Evolutionary conservation across 495 filamentous ascomycete genomes (phyloP).

Genomic region (Tuber umbilicatum): DNA sequence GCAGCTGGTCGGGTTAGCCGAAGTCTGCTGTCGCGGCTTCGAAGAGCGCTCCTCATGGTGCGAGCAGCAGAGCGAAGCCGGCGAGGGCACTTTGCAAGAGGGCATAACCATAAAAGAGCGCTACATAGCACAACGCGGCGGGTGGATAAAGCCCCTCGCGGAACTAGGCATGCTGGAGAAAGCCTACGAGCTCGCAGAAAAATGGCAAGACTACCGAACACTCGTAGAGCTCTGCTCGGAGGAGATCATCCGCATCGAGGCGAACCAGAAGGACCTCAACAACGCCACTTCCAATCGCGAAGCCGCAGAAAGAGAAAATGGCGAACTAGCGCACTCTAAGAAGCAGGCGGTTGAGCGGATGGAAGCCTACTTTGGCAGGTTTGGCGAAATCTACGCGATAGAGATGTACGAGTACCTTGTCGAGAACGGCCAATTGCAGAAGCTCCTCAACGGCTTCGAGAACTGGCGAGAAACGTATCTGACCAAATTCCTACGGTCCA

Average conservation of each 20-base stretch:
- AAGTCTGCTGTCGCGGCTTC: conserved; percentile 54
- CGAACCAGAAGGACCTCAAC: conserved; percentile 44
- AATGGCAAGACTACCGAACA: conserved; percentile 61
- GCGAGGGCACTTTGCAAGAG: conserved; percentile 47
- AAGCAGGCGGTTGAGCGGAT: conserved; percentile 47
- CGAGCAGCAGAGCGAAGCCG: conserved; percentile 44
- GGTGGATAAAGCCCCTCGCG: conserved; percentile 57
- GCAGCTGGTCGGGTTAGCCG: conserved; percentile 36
- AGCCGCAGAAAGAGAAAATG: conserved; percentile 23
- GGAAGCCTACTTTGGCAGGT: conserved; percentile 62
- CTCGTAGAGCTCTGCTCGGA: conserved; percentile 54
- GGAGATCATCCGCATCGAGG: conserved; percentile 33
- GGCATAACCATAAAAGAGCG: conserved; percentile 48
- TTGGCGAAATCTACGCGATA: conserved; percentile 69
- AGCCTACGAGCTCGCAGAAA: conserved; percentile 67
- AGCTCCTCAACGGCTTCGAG: conserved; percentile 59
- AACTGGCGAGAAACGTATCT: conserved; percentile 56
- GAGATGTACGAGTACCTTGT: conserved; percentile 73
- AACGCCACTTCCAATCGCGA: conserved; percentile 27
- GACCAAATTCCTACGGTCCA: conserved; percentile 66
- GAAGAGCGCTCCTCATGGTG: conserved; percentile 59
- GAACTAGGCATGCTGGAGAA: conserved; percentile 62
- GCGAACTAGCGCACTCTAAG: conserved; percentile 42
- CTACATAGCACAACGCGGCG: conserved; percentile 52
- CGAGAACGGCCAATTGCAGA: conserved; percentile 54